Percentiles rank a stretch among this genome's conserved stretches.
Conservation (phyloP, 1,139 yeast species). For the Meyerozyma sp. region DNA sequence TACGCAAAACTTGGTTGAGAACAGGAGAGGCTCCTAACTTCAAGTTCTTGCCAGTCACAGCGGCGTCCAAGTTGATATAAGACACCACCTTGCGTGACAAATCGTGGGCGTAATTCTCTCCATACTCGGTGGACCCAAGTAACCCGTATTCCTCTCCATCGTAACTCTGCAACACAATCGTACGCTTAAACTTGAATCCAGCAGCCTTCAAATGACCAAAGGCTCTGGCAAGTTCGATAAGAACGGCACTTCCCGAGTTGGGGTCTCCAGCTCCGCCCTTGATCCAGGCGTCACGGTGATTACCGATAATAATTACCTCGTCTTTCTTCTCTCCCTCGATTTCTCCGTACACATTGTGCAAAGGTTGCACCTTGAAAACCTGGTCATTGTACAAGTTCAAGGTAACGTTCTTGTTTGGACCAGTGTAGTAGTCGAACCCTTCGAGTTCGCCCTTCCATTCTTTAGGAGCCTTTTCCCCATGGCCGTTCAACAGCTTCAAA, state of each 20-base stretch:
- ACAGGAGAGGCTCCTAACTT: constrained; percentile 35
- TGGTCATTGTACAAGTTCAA: constrained; percentile 42
- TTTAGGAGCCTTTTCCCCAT: constrained; percentile 25
- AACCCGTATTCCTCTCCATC: constrained; percentile 48
- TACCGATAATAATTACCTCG: constrained; percentile 41
- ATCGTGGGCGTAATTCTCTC: constrained; percentile 33
- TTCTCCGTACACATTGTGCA: constrained; percentile 43
- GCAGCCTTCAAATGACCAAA: constrained; percentile 39
- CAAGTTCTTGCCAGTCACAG: constrained; percentile 32
- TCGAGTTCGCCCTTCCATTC: constrained; percentile 39
- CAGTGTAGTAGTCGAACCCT: constrained; percentile 37
- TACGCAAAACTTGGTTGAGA: constrained; percentile 26
- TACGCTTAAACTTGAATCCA: constrained; percentile 38
- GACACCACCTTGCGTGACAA: constrained; percentile 38
- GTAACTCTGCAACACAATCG: constrained; percentile 35
- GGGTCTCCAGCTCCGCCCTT: constrained; percentile 50
- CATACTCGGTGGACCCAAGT: constrained; percentile 43
- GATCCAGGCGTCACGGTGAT: constrained; percentile 52
- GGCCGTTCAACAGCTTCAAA: constrained; percentile 37
- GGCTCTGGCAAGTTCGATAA: constrained; percentile 42
- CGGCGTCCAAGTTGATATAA: constrained; percentile 38
- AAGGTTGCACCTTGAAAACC: constrained; percentile 35
- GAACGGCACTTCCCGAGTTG: constrained; percentile 39
- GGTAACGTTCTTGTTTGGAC: constrained; percentile 41
- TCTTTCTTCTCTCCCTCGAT: constrained; percentile 35